Conservation (phyloP, 2,329 filamentous ascomycete genomes). For the Huntiella moniliformis region DNA sequence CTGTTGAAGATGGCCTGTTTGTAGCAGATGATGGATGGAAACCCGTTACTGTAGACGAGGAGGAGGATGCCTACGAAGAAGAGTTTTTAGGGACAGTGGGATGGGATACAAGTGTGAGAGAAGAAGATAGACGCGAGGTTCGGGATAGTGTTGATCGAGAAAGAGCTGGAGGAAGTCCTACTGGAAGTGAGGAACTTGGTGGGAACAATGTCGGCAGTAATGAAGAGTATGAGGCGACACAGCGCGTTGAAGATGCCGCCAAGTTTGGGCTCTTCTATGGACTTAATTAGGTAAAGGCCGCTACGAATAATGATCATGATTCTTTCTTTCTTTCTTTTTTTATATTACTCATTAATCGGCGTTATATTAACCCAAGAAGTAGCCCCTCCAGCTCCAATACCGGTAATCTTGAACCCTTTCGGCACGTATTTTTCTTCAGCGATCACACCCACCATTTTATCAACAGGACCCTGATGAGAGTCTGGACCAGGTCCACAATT, state of each 20-base stretch:
- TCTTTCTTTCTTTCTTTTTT: background rate
- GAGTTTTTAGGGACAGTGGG: slow-evolving; percentile 44
- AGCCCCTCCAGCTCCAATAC: slow-evolving; percentile 70
- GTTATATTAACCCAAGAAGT: slow-evolving; percentile 58
- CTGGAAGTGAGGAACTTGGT: background rate
- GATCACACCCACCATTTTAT: slow-evolving; percentile 50
- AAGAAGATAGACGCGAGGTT: background rate
- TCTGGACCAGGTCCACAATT: slow-evolving; percentile 61
- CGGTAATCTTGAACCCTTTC: slow-evolving; percentile 31
- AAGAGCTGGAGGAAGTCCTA: no score
- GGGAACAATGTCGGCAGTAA: background rate
- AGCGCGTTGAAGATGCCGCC: slow-evolving; percentile 50
- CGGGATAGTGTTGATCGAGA: background rate
- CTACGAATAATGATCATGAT: background rate
- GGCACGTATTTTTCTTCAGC: slow-evolving; percentile 36
- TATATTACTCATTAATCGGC: slow-evolving; percentile 4
- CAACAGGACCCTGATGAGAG: slow-evolving; percentile 44
- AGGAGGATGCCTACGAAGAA: slow-evolving; percentile 42
- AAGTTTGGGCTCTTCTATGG: slow-evolving; percentile 24
- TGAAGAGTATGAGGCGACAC: slow-evolving; percentile 44
- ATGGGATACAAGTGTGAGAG: slow-evolving; percentile 44
- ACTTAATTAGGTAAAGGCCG: background rate
- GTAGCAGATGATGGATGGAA: slow-evolving; percentile 64
- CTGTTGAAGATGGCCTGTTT: slow-evolving; percentile 45
- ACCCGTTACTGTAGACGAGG: slow-evolving; percentile 34